A percentile compares a stretch with the other conserved stretches of the same genome.
Conservation (phyloP, 2,329 filamentous ascomycete species). For the Epichloe sylvatica region DNA sequence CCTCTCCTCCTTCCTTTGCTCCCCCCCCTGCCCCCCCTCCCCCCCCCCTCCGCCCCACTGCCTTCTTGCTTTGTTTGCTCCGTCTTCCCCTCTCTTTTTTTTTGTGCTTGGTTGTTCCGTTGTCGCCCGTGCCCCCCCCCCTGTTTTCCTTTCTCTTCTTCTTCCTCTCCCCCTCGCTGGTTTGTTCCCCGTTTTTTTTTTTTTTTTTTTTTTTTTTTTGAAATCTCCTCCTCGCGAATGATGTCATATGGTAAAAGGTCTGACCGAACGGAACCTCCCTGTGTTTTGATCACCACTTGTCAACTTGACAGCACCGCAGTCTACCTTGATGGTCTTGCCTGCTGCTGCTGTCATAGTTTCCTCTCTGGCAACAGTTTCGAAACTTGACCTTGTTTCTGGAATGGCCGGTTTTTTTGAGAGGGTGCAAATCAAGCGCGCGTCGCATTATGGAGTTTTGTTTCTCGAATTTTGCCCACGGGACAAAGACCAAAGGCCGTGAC, state of each 20-base stretch:
- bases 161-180: too few species aligned
- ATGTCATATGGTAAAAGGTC: conserved; percentile 54
- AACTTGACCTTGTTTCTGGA: not conserved
- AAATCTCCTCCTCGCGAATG: conserved; percentile 22
- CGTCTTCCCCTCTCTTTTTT: too few species aligned
- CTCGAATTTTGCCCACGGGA: conserved; percentile 27
- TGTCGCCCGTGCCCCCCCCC: too few species aligned
- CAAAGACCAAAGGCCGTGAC: conserved; percentile 46
- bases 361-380: not conserved
- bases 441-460: conserved; percentile 40
- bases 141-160: too few species aligned
- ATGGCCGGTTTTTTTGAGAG: not conserved
- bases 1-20: too few species aligned
- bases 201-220: not conserved
- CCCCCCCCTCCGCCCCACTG: too few species aligned
- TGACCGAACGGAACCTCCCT: conserved; percentile 35
- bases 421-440: conserved; percentile 12
- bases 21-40: too few species aligned
- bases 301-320: not conserved
- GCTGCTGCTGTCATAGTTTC: not conserved
- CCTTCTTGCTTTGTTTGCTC: too few species aligned
- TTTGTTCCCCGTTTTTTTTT: too few species aligned
- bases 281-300: conserved; percentile 24
- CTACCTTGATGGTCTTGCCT: not conserved
- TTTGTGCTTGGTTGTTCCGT: too few species aligned